These are phyloP conservation scores for Pseudozyma sp. DNA, from an alignment of 1,284 basidiomycete species.

Conservation along the genomic window DNA sequence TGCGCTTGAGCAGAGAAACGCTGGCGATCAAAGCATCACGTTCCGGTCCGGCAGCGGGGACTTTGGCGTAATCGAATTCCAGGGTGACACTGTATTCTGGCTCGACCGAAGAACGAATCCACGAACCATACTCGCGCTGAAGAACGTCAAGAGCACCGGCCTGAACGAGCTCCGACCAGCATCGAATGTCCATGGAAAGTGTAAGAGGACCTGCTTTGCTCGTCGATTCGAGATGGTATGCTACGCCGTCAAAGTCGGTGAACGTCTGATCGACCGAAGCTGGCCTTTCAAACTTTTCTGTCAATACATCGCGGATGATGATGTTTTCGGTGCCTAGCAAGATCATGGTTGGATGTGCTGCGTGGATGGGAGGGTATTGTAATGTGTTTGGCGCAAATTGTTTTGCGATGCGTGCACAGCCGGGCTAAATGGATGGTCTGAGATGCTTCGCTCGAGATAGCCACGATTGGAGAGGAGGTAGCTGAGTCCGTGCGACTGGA, in stretches of 20 bases:
- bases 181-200: conserved; percentile 92
- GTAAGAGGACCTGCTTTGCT: conserved; percentile 79
- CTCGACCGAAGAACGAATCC: conserved; percentile 76
- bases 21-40: conserved; percentile 78
- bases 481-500: not conserved
- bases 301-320: conserved; percentile 89
- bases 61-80: conserved; percentile 84
- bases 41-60: conserved; percentile 77
- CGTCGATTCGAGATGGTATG: conserved; percentile 84
- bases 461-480: not conserved
- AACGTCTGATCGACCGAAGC: conserved; percentile 92
- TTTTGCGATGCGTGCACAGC: too few relatives aligned
- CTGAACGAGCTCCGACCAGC: conserved; percentile 91
- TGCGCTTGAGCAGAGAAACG: conserved; percentile 88
- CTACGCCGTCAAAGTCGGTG: conserved; percentile 96
- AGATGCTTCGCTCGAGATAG: too few relatives aligned
- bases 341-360: conserved; percentile 58
- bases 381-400: too few relatives aligned
- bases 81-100: conserved; percentile 90
- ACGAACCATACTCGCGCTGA: conserved; percentile 83
- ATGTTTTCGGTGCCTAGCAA: conserved; percentile 71
- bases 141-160: conserved; percentile 88
- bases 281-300: conserved; percentile 91
- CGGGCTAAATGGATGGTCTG: too few relatives aligned
- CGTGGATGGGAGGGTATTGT: not conserved